Evolutionary conservation across 2,329 filamentous ascomycete species (phyloP).

Genomic region (Fusarium sp.): DNA sequence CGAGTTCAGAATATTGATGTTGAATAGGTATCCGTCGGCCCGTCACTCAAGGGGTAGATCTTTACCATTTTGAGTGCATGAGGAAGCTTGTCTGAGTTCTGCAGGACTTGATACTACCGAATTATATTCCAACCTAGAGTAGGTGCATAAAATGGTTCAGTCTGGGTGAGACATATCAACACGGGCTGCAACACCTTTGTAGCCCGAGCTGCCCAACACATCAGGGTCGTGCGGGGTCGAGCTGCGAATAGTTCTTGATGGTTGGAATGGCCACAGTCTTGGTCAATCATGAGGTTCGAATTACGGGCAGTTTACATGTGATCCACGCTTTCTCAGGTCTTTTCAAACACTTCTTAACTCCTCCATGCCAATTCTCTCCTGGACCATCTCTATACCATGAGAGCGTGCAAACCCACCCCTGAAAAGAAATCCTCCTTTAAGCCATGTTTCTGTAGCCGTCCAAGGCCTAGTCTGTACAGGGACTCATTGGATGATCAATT

Average conservation of each 20-base stretch:
- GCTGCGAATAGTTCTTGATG: neutral
- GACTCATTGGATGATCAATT: neutral
- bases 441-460: neutral
- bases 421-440: accelerated
- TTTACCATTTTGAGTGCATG: neutral
- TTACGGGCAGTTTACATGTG: neutral
- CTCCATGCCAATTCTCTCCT: neutral
- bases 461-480: neutral
- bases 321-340: neutral
- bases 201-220: neutral
- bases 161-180: neutral
- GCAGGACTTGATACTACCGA: neutral
- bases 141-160: neutral
- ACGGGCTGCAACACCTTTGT: neutral
- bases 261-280: neutral
- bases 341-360: neutral
- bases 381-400: neutral
- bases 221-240: neutral
- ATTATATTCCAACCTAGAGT: neutral
- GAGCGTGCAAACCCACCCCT: neutral
- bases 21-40: neutral
- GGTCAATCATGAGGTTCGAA: neutral
- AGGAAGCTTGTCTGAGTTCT: neutral
- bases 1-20: no score
- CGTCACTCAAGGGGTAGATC: neutral